phyloP scores from a whole-genome alignment of 306 rosid genomes.

The Quercus wislizeni region DNA sequence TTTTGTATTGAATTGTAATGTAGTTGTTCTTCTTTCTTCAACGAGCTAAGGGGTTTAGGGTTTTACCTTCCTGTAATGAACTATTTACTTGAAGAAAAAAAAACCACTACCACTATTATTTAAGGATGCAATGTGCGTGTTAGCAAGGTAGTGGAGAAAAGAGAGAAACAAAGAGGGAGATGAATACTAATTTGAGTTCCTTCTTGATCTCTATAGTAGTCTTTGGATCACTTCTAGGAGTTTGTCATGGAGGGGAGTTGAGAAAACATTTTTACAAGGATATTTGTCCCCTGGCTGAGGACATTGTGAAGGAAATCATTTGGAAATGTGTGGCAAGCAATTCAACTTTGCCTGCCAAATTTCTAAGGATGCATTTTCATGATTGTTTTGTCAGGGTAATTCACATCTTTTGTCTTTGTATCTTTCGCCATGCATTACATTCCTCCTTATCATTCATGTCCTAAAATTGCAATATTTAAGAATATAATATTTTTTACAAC shows the following conservation, averaged over 20 bases:
- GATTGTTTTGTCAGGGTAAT: conserved; percentile 47
- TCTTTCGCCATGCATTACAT: too few species aligned
- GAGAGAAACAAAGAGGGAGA: background rate
- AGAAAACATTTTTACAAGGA: conserved; percentile 1
- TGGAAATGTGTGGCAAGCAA: conserved; percentile 15
- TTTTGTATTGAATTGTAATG: too few species aligned
- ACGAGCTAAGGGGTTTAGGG: too few species aligned
- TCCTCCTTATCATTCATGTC: too few species aligned
- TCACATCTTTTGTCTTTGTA: too few species aligned
- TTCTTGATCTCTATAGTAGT: background rate
- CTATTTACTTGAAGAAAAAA: background rate
- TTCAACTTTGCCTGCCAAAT: conserved; percentile 25
- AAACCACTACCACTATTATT: background rate
- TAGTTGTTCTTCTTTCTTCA: too few species aligned
- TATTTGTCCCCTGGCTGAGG: conserved; percentile 25
- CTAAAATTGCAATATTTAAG: too few species aligned
- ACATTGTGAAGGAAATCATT: conserved; percentile 8
- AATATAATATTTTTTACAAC: too few species aligned
- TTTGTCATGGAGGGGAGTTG: conserved; percentile 13
- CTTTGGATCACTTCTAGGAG: background rate
- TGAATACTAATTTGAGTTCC: background rate
- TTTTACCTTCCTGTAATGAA: background rate
- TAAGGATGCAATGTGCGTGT: background rate
- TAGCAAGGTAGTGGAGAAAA: background rate
- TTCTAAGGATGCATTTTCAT: conserved; percentile 42